Percentiles rank a stretch among this genome's conserved stretches.
Evolutionary conservation across 371 early-diverging fungal genomes (phyloP).

Genomic region (Chytridiales sp.): DNA sequence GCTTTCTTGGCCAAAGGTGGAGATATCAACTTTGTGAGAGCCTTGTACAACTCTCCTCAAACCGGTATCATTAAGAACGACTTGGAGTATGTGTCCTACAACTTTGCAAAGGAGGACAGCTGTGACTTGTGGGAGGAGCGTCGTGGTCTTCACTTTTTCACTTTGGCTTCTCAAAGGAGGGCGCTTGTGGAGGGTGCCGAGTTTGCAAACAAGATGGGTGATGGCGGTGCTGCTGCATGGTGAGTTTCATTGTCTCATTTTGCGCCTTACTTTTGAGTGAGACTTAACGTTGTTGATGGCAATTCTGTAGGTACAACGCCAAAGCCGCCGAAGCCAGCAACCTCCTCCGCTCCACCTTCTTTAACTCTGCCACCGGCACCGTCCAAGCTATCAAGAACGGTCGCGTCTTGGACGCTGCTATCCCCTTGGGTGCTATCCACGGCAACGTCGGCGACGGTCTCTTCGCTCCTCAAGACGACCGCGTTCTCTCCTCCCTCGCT

Average conservation of each 20-base stretch:
- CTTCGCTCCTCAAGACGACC: conserved; percentile 25
- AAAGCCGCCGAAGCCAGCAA: background rate
- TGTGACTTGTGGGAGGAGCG: conserved; percentile 72
- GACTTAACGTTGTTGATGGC: too few species aligned
- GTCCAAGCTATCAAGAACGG: conserved; percentile 41
- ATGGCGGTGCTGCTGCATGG: conserved; percentile 27
- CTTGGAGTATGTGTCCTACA: conserved; percentile 57
- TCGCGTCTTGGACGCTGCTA: conserved; percentile 56
- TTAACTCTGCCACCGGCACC: conserved; percentile 57
- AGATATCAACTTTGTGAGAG: background rate
- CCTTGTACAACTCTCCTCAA: conserved; percentile 39
- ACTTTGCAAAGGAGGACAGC: conserved; percentile 44
- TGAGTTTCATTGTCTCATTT: too few species aligned
- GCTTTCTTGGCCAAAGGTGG: conserved; percentile 22
- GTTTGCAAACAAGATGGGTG: conserved; percentile 40
- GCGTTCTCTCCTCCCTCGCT: conserved; percentile 55
- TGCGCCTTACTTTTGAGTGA: too few species aligned
- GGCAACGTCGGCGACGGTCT: conserved; percentile 36
- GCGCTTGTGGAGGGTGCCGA: conserved; percentile 56
- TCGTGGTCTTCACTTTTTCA: conserved; percentile 67
- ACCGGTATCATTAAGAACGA: conserved; percentile 43
- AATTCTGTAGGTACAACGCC: conserved; percentile 19
- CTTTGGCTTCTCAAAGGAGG: conserved; percentile 61
- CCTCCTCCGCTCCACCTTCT: conserved; percentile 54
- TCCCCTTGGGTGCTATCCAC: conserved; percentile 62